Conservation (phyloP, 768 basidiomycete genomes). For the Rhodotorula paludigena region DNA sequence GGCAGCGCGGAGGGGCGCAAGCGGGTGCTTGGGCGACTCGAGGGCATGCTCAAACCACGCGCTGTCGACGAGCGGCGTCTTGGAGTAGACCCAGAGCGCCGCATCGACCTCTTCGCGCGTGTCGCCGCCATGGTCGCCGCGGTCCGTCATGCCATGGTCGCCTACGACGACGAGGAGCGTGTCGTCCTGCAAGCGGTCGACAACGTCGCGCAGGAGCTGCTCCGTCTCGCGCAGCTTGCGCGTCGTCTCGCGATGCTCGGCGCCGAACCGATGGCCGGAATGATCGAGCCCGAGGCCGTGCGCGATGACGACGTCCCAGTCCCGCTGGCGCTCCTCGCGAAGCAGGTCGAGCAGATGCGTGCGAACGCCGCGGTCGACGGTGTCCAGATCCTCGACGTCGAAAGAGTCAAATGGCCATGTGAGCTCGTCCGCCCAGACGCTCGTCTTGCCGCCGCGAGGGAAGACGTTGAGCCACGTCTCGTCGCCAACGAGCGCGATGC, state of each 20-base stretch:
- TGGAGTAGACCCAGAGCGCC: slow-evolving; percentile 76
- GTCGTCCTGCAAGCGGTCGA: slow-evolving; percentile 65
- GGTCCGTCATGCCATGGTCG: slow-evolving; percentile 93
- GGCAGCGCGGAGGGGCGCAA: slow-evolving; percentile 4
- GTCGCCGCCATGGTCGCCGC: slow-evolving; percentile 95
- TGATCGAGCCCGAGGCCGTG: slow-evolving; percentile 96
- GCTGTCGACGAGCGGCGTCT: slow-evolving; percentile 45
- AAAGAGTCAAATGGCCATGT: slow-evolving; percentile 88
- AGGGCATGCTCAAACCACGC: slow-evolving; percentile 56
- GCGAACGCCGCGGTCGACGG: slow-evolving; percentile 87
- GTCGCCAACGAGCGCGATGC: slow-evolving; percentile 89
- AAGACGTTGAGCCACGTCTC: slow-evolving; percentile 94
- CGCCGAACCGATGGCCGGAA: slow-evolving; percentile 88
- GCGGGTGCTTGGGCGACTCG: slow-evolving; percentile 14
- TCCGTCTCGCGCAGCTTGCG: slow-evolving; percentile 86
- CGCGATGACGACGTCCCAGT: slow-evolving; percentile 82
- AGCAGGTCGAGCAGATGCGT: slow-evolving; percentile 76
- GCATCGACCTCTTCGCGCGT: slow-evolving; percentile 75
- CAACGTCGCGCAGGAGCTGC: slow-evolving; percentile 64
- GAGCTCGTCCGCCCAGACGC: slow-evolving; percentile 55
- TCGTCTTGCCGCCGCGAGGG: slow-evolving; percentile 53
- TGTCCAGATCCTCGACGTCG: slow-evolving; percentile 96
- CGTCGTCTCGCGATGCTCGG: slow-evolving; percentile 78
- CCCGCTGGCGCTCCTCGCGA: slow-evolving; percentile 46
- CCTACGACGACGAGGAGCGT: slow-evolving; percentile 87